Evolutionary conservation across 148 eudicot species (phyloP).

Genomic region (Chenopodium album): DNA sequence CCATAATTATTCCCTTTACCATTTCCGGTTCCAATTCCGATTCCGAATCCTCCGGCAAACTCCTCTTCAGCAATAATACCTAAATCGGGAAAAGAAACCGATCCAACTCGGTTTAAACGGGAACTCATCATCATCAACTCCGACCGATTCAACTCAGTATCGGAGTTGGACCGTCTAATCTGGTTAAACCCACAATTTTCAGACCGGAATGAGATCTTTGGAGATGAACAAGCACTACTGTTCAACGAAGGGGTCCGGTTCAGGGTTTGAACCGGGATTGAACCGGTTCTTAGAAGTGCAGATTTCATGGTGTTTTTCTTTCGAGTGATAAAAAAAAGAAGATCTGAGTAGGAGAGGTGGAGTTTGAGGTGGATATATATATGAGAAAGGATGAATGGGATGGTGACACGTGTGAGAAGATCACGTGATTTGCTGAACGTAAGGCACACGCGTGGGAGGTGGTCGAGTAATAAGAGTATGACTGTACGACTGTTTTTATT

Average conservation of each 20-base stretch:
- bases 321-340: background rate
- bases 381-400: background rate
- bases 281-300: slow-evolving; percentile 49
- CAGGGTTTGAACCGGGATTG: slow-evolving; percentile 37
- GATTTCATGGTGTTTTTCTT: slow-evolving; percentile 37
- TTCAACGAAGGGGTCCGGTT: slow-evolving; percentile 6
- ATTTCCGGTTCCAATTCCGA: slow-evolving; percentile 18
- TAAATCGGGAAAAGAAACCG: slow-evolving; percentile 31
- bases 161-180: slow-evolving; percentile 45
- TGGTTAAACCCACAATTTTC: background rate
- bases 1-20: slow-evolving; percentile 37
- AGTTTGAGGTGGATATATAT: slow-evolving; percentile 11
- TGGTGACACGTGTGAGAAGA: slow-evolving; percentile 23
- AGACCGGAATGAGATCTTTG: slow-evolving; percentile 21
- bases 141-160: slow-evolving; percentile 31
- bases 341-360: background rate
- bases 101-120: slow-evolving; percentile 20
- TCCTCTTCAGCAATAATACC: slow-evolving; percentile 42
- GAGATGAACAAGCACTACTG: slow-evolving; percentile 7
- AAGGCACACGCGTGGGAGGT: slow-evolving; percentile 34
- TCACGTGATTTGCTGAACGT: slow-evolving; percentile 34
- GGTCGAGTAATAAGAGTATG: slow-evolving; percentile 8
- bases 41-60: slow-evolving; percentile 5
- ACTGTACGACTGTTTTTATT: too few species aligned
- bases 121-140: slow-evolving; percentile 9